A percentile compares a stretch with the other conserved stretches of the same genome.
These are phyloP conservation scores for Phaeomoniella chlamydospora DNA, from an alignment of 2,329 filamentous ascomycete species.

Conservation along the genomic window DNA sequence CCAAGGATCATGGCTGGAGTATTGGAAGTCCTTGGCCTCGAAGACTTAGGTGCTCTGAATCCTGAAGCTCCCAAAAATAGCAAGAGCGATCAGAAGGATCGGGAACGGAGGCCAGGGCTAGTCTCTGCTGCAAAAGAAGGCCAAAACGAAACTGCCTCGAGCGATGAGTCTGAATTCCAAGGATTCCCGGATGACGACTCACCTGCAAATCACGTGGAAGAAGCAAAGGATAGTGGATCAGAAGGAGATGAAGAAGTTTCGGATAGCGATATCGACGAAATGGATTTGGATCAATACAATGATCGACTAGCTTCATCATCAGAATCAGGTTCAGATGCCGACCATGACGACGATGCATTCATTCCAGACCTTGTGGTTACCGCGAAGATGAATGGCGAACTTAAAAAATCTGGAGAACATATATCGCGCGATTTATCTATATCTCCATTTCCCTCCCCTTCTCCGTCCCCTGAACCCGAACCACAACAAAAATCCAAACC, in stretches of 20 bases:
- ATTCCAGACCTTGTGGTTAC: neutral
- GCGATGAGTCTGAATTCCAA: slow-evolving; percentile 13
- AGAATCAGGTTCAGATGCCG: neutral
- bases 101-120: no score
- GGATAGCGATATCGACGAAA: neutral
- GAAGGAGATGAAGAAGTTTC: neutral
- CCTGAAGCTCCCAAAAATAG: neutral
- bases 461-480: slow-evolving; percentile 13
- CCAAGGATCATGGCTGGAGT: slow-evolving; percentile 29
- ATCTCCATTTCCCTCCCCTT: slow-evolving; percentile 18
- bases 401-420: neutral
- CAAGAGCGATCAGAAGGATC: slow-evolving; percentile 3
- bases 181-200: slow-evolving; percentile 12
- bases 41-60: slow-evolving; percentile 4
- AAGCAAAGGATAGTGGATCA: neutral
- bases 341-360: neutral
- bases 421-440: slow-evolving; percentile 12
- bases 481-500: slow-evolving; percentile 14
- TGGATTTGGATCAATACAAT: neutral
- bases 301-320: neutral
- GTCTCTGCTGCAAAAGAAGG: slow-evolving; percentile 1
- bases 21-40: slow-evolving; percentile 21
- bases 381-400: neutral
- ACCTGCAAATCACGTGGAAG: neutral
- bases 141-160: neutral